Evolutionary conservation across 2,329 filamentous ascomycete species (phyloP), one percentile per base, ranked within the genome.

Genomic region (Alternaria angustiovoidea): DNA sequence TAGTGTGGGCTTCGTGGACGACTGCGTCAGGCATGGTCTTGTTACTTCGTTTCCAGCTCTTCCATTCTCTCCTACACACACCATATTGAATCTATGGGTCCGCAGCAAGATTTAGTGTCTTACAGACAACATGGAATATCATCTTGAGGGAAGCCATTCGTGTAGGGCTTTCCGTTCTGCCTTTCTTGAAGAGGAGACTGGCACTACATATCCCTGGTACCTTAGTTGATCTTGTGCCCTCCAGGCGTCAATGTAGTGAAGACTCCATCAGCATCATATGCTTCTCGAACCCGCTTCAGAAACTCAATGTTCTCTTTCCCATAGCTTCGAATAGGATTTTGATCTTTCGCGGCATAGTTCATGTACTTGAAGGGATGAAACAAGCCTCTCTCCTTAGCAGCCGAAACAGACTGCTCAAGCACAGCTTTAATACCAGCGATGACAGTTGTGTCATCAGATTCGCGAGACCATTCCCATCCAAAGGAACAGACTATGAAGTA

Each of bases 291-390:
- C 7, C 61, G 55, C 54, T 63, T 62, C 61, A 82, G 59, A 11
- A 62, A 64, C 42, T 67, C 48, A 43, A 71, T 57, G 51, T 79
- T 82, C 6, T 59, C 61, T 30, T 62, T 36, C 0, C 81, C 80
- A 59, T 82, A 83, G 20, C 76, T 71, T 20, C 64, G 58, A 39
- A 82, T 65, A 4, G 78, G 71, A 63, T 79, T 71, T 64, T 83
- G 80, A 55, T 70, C 76, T 67, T 73, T 68, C 46, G 72, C 75
- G 8, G 81, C 82, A 59, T 83, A 83, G 64, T 83, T 83, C 77
- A 82, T 79, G 66, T 82, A 83, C 36, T 80, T 61, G 56, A 74
- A 82, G 8, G 48, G 61, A 32, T 65, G 61, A 39, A 36, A 26
- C 24, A 68, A 6, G 4, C 63, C 65, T 49, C 28, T 32, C 16